Conservation (phyloP, 345 rosid species). For the Gossypium turneri region DNA sequence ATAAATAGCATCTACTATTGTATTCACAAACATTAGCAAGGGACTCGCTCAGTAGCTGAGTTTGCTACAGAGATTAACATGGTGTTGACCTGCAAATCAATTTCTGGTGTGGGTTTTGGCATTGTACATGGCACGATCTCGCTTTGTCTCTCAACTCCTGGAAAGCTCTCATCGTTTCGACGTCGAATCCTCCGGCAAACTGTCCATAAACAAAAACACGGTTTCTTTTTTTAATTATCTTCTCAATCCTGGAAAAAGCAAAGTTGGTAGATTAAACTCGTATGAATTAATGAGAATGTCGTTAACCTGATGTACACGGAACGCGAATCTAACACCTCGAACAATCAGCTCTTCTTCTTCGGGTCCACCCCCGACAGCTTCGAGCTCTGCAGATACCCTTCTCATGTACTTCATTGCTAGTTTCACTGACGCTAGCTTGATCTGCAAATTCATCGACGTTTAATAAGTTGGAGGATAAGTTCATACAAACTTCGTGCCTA, state of each 20-base stretch:
- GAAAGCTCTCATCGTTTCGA: constrained; percentile 90
- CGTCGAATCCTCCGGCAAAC: constrained; percentile 98
- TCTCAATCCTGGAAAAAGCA: not conserved
- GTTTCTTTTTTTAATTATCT: not conserved
- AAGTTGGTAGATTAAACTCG: not conserved
- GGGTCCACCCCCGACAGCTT: constrained; percentile 53
- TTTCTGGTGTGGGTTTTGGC: constrained; percentile 69
- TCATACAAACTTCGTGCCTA: no score
- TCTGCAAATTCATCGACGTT: constrained; percentile 31
- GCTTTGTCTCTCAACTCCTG: constrained; percentile 93
- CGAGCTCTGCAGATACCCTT: constrained; percentile 88
- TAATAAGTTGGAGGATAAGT: no score
- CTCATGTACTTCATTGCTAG: constrained; percentile 95
- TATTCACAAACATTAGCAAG: no score
- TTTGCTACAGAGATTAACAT: not conserved
- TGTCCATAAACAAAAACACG: constrained; percentile 14
- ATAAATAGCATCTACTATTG: no score
- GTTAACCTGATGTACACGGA: constrained; percentile 95
- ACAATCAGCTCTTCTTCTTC: constrained; percentile 95
- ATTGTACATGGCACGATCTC: constrained; percentile 62
- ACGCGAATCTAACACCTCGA: constrained; percentile 88
- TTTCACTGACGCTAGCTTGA: constrained; percentile 81
- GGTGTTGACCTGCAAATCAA: constrained; percentile 43
- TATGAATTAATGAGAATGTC: not conserved
- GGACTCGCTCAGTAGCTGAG: not conserved